Evolutionary conservation across 192 early-diverging fungal species (phyloP).

Genomic region (Coemansia sp.): DNA sequence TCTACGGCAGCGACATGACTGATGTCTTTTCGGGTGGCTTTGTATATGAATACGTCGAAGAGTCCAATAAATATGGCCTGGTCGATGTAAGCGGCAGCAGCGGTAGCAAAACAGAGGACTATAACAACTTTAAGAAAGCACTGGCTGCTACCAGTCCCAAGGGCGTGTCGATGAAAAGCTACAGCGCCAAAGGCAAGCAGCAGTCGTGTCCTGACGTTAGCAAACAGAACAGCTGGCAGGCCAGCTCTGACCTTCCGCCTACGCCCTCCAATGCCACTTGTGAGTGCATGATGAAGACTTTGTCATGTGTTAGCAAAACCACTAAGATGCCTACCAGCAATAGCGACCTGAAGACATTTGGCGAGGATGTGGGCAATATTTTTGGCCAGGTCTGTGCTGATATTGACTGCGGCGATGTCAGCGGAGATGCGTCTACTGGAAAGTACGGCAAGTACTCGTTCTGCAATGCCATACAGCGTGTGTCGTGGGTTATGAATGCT

Average conservation of each 20-base stretch:
- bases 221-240: slow-evolving; percentile 53
- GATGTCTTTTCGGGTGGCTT: slow-evolving; percentile 67
- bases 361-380: slow-evolving; percentile 37
- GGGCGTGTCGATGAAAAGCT: slow-evolving; percentile 59
- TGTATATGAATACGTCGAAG: slow-evolving; percentile 73
- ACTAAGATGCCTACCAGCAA: slow-evolving; percentile 23
- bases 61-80: slow-evolving; percentile 71
- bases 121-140: slow-evolving; percentile 57
- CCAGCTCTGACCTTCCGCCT: slow-evolving; percentile 59
- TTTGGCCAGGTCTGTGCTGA: slow-evolving; percentile 42
- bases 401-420: slow-evolving; percentile 41
- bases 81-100: slow-evolving; percentile 58
- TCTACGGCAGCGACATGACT: slow-evolving; percentile 69
- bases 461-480: slow-evolving; percentile 37
- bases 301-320: slow-evolving; percentile 56
- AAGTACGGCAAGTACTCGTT: slow-evolving; percentile 47
- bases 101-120: slow-evolving; percentile 57
- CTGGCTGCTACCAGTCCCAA: slow-evolving; percentile 54
- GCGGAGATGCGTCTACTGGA: slow-evolving; percentile 39
- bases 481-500: slow-evolving; percentile 44
- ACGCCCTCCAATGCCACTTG: slow-evolving; percentile 64
- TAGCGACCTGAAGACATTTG: slow-evolving; percentile 13
- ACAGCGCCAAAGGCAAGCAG: slow-evolving; percentile 41
- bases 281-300: slow-evolving; percentile 62
- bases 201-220: slow-evolving; percentile 58